Conservation (phyloP, 2,329 filamentous ascomycete genomes). For the Fusarium caatingaense region DNA sequence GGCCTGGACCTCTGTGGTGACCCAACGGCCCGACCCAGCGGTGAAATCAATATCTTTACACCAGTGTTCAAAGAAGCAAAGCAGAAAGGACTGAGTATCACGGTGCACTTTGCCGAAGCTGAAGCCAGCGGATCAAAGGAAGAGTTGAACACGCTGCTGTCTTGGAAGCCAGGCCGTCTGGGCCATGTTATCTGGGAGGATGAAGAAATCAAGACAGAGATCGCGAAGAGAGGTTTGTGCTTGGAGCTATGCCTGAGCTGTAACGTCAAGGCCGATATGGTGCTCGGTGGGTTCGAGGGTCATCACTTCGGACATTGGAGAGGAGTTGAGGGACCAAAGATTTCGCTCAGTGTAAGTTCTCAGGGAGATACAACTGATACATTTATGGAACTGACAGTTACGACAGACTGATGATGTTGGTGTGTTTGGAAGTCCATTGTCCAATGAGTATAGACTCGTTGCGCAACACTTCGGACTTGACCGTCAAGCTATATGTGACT, state of each 20-base stretch:
- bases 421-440: slow-evolving; percentile 80
- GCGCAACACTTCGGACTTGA: slow-evolving; percentile 74
- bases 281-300: slow-evolving; percentile 70
- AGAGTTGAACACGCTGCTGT: slow-evolving; percentile 74
- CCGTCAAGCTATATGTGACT: slow-evolving; percentile 57
- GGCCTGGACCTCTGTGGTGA: slow-evolving; percentile 85
- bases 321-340: slow-evolving; percentile 65
- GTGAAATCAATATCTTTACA: slow-evolving; percentile 69
- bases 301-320: slow-evolving; percentile 85
- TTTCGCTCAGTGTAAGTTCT: slow-evolving; percentile 75
- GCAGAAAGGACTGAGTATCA: slow-evolving; percentile 68
- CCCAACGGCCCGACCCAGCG: slow-evolving; percentile 63
- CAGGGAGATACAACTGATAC: neutral
- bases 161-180: slow-evolving; percentile 74
- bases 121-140: slow-evolving; percentile 64
- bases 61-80: slow-evolving; percentile 69
- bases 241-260: slow-evolving; percentile 84
- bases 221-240: slow-evolving; percentile 64
- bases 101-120: slow-evolving; percentile 83
- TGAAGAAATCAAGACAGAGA: slow-evolving; percentile 67
- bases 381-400: slow-evolving; percentile 1
- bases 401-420: slow-evolving; percentile 83
- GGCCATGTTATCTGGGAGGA: slow-evolving; percentile 84
- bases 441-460: slow-evolving; percentile 80
- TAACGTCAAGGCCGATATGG: slow-evolving; percentile 82